Conservation (phyloP, 305 asterid genomes). For the Solanum hybrid region DNA sequence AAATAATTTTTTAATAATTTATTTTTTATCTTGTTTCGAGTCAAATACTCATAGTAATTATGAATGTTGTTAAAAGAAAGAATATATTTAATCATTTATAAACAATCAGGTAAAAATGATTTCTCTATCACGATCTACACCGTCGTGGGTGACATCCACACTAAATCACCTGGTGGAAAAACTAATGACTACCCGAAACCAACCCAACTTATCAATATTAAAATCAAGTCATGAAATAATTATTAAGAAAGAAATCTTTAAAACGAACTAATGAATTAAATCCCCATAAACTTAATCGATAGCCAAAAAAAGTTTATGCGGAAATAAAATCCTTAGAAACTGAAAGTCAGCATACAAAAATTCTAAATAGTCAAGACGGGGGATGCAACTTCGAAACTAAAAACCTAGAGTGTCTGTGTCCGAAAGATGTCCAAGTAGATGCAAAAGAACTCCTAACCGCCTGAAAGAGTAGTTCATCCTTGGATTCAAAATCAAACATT, state of each 20-base stretch:
- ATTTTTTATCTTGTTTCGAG: neutral
- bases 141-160: neutral
- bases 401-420: neutral
- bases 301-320: neutral
- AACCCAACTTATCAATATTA: neutral
- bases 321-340: neutral
- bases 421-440: neutral
- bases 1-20: neutral
- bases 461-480: neutral
- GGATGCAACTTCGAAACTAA: neutral
- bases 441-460: neutral
- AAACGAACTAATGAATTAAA: neutral
- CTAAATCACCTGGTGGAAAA: neutral
- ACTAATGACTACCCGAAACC: neutral
- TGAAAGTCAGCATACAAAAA: neutral
- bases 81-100: neutral
- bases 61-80: neutral
- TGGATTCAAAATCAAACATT: neutral
- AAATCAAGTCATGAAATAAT: neutral
- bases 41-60: neutral
- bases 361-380: neutral
- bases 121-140: neutral
- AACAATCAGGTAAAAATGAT: neutral
- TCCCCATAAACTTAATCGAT: neutral
- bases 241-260: neutral